Percentiles rank a stretch among this genome's conserved stretches.
phyloP scores from a whole-genome alignment of 176 grass and related monocot species.

The Lolium perenne region DNA sequence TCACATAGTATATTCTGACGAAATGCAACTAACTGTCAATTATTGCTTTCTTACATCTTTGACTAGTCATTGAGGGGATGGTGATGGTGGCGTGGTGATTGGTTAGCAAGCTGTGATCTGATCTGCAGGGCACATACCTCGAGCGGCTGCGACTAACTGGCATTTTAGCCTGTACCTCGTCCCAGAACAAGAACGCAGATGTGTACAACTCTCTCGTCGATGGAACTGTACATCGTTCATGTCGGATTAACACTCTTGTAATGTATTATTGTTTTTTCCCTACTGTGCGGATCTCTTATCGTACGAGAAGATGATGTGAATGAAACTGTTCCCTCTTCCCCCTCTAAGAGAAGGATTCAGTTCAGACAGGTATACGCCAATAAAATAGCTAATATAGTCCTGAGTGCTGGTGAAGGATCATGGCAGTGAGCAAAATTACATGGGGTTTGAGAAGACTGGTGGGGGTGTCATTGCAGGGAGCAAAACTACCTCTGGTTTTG shows the following conservation, averaged over 20 bases:
- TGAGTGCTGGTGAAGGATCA: neutral
- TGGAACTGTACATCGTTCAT: slow-evolving; percentile 59
- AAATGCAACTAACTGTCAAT: slow-evolving; percentile 31
- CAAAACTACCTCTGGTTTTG: neutral
- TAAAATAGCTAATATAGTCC: slow-evolving; percentile 27
- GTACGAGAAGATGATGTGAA: slow-evolving; percentile 48
- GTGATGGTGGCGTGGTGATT: slow-evolving; percentile 48
- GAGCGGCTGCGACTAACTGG: slow-evolving; percentile 40
- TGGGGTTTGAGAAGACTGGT: too few species aligned
- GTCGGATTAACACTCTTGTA: slow-evolving; percentile 62
- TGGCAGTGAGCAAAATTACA: neutral
- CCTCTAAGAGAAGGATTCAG: slow-evolving; percentile 28
- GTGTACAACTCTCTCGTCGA: slow-evolving; percentile 42
- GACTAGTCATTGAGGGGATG: slow-evolving; percentile 56
- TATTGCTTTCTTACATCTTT: slow-evolving; percentile 5
- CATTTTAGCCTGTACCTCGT: slow-evolving; percentile 26
- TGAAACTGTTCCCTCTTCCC: slow-evolving; percentile 30
- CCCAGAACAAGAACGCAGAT: slow-evolving; percentile 48
- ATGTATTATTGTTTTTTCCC: slow-evolving; percentile 54
- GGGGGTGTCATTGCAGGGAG: too few species aligned
- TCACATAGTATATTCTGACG: slow-evolving; percentile 17
- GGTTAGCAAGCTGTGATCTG: slow-evolving; percentile 38
- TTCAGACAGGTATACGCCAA: slow-evolving; percentile 33
- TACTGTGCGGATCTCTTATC: slow-evolving; percentile 54
- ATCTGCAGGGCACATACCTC: slow-evolving; percentile 5